phyloP scores from a whole-genome alignment of 352 stramenopile species.

The Pythium brachiatum region DNA sequence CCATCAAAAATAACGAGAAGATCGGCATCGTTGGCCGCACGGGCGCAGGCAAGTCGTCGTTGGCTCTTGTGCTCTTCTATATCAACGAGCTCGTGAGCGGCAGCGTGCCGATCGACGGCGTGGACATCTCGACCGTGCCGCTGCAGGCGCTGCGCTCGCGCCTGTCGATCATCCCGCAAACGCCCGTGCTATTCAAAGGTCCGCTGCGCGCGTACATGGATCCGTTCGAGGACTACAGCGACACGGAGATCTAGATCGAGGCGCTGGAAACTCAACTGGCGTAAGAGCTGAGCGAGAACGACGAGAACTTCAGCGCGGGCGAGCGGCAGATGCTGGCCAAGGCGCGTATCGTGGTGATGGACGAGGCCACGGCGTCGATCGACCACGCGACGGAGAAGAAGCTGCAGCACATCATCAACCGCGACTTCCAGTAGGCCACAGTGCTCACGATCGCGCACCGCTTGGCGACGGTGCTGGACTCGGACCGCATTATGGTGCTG shows the following conservation, averaged over 20 bases:
- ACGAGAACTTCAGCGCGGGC: constrained; percentile 86
- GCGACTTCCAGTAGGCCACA: constrained; percentile 86
- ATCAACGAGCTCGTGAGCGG: constrained; percentile 87
- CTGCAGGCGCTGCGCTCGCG: constrained; percentile 22
- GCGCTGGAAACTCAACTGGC: constrained; percentile 13
- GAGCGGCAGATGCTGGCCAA: constrained; percentile 92
- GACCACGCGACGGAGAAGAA: constrained; percentile 50
- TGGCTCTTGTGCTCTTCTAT: constrained; percentile 90
- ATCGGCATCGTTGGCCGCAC: constrained; percentile 89
- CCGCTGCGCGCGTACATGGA: constrained; percentile 83
- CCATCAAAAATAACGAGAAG: constrained; percentile 28
- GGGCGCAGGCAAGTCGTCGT: constrained; percentile 77
- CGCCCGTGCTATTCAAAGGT: constrained; percentile 90
- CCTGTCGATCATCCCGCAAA: constrained; percentile 51
- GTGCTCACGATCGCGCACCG: constrained; percentile 93
- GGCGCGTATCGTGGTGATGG: constrained; percentile 90
- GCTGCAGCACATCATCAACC: constrained; percentile 68
- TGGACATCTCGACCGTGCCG: constrained; percentile 29
- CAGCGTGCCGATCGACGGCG: constrained; percentile 33
- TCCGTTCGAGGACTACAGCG: constrained; percentile 69
- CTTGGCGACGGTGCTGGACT: constrained; percentile 90
- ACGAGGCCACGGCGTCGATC: constrained; percentile 90
- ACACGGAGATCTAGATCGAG: constrained; percentile 68
- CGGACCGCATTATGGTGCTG: constrained; percentile 87
- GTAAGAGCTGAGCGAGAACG: too few relatives aligned